These are phyloP conservation scores for Fusarium odoratissimum DNA, from an alignment of 2,329 filamentous ascomycete species.

Conservation along the genomic window DNA sequence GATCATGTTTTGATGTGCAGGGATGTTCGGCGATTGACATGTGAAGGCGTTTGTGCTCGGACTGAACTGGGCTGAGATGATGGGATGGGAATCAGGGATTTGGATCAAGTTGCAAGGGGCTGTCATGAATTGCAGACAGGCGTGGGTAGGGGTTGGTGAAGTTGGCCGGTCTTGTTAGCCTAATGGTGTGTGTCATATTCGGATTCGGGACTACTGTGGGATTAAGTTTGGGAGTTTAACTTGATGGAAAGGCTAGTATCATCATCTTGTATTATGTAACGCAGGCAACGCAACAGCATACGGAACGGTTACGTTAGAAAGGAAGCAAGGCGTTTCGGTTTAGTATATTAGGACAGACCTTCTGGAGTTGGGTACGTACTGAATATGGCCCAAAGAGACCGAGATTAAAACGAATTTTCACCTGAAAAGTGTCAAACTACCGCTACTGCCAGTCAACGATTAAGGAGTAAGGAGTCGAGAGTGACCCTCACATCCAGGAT, in stretches of 20 bases:
- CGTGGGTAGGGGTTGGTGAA: slow-evolving; percentile 24
- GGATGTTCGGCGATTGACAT: slow-evolving; percentile 31
- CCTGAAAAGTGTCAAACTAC: not conserved
- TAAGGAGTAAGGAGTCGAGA: not conserved
- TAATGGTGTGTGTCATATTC: slow-evolving; percentile 10
- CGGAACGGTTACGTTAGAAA: slow-evolving; percentile 30
- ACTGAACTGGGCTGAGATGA: slow-evolving; percentile 20
- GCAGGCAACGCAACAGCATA: slow-evolving; percentile 27
- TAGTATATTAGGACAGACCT: slow-evolving; percentile 13
- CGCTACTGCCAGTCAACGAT: not conserved
- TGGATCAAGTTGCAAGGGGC: slow-evolving; percentile 23
- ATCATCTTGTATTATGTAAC: slow-evolving; percentile 33
- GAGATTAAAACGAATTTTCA: slow-evolving; percentile 2
- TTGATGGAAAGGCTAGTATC: slow-evolving; percentile 17
- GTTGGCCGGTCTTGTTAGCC: slow-evolving; percentile 9
- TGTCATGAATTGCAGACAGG: slow-evolving; percentile 15
- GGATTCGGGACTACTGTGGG: slow-evolving; percentile 21
- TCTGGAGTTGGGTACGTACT: slow-evolving; percentile 2
- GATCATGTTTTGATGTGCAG: slow-evolving; percentile 69
- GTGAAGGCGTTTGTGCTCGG: slow-evolving; percentile 22
- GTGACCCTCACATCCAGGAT: slow-evolving; percentile 15
- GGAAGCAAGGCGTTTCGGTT: slow-evolving; percentile 33
- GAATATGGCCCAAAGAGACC: slow-evolving; percentile 3
- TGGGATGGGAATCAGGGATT: slow-evolving; percentile 23
- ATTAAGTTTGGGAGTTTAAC: slow-evolving; percentile 27